phyloP scores from a whole-genome alignment of 306 rosid species.

The Quercus alba region DNA sequence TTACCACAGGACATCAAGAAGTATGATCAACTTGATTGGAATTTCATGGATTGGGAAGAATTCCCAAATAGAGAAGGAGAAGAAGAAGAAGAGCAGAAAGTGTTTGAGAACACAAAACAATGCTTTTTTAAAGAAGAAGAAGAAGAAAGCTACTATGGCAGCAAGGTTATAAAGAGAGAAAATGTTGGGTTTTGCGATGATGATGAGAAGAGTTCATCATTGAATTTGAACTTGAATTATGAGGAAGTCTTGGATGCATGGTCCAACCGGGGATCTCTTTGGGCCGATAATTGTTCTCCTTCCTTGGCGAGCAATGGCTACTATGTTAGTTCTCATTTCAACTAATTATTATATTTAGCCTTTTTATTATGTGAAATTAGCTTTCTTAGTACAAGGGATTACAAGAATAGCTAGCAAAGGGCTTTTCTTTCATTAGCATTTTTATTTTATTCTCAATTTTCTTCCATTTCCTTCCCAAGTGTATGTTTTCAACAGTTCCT shows the following conservation, averaged over 20 bases:
- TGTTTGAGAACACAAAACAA: conserved; percentile 3
- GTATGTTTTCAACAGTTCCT: too few species aligned
- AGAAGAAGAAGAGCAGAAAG: conserved; percentile 29
- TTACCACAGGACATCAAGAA: not conserved
- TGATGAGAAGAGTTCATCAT: conserved; percentile 33
- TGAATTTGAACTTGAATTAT: conserved; percentile 80
- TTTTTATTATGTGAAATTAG: not conserved
- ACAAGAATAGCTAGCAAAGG: too few species aligned
- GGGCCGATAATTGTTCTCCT: conserved; percentile 58
- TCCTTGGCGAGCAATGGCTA: conserved; percentile 34
- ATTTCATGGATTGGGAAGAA: conserved; percentile 58
- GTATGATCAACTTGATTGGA: conserved; percentile 45
- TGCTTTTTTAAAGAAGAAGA: conserved; percentile 32
- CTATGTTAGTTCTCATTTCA: conserved; percentile 47
- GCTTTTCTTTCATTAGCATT: too few species aligned
- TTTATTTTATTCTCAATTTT: too few species aligned
- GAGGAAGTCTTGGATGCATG: conserved; percentile 83
- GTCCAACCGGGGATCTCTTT: conserved; percentile 71
- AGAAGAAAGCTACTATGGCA: conserved; percentile 16
- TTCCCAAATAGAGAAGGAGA: conserved; percentile 27
- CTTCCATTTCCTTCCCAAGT: too few species aligned
- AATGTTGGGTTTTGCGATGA: conserved; percentile 47
- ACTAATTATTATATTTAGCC: not conserved
- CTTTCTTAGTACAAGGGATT: not conserved
- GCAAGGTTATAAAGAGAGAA: conserved; percentile 40